Evolutionary conservation across 768 basidiomycete genomes (phyloP).

Genomic region (Calocybe cyanea): DNA sequence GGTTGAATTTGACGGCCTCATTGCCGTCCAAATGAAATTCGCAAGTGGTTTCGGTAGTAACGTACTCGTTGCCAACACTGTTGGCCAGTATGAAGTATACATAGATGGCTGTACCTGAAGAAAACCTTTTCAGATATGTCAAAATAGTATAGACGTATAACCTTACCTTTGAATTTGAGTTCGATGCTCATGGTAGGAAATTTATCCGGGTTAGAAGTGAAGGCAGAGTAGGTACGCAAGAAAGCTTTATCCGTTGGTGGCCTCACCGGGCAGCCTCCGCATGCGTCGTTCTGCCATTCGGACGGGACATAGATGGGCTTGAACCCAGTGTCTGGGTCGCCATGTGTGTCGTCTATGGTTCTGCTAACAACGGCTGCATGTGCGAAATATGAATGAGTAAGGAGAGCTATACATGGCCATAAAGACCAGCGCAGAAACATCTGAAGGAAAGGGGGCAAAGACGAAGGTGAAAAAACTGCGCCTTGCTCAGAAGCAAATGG

Average conservation of each 20-base stretch:
- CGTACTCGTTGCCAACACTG: slow-evolving; percentile 3
- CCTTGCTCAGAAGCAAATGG: no score
- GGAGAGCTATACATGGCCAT: no score
- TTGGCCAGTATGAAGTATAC: slow-evolving; percentile 34
- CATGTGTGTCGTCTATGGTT: slow-evolving; percentile 21
- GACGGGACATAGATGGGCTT: slow-evolving; percentile 16
- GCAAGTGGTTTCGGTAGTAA: slow-evolving; percentile 19
- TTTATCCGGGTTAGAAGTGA: slow-evolving; percentile 17
- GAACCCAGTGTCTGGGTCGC: slow-evolving; percentile 15
- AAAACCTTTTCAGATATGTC: neutral
- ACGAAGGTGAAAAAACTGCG: no score
- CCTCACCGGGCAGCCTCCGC: slow-evolving; percentile 14
- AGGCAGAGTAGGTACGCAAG: slow-evolving; percentile 18
- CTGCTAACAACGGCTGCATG: slow-evolving; percentile 6
- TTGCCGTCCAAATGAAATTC: slow-evolving; percentile 33
- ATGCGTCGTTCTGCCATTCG: slow-evolving; percentile 4
- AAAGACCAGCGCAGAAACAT: no score
- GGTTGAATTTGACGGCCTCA: slow-evolving; percentile 16
- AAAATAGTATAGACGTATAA: neutral
- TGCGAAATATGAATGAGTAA: neutral
- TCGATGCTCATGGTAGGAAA: slow-evolving; percentile 10
- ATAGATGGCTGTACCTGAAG: slow-evolving; percentile 33
- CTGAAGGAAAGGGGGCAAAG: no score
- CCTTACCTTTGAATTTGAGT: slow-evolving; percentile 23
- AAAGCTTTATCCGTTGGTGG: slow-evolving; percentile 11